Base-by-base conservation (phyloP, 2,329 filamentous ascomycete species). In the Microcyclosporella mali region DNA sequence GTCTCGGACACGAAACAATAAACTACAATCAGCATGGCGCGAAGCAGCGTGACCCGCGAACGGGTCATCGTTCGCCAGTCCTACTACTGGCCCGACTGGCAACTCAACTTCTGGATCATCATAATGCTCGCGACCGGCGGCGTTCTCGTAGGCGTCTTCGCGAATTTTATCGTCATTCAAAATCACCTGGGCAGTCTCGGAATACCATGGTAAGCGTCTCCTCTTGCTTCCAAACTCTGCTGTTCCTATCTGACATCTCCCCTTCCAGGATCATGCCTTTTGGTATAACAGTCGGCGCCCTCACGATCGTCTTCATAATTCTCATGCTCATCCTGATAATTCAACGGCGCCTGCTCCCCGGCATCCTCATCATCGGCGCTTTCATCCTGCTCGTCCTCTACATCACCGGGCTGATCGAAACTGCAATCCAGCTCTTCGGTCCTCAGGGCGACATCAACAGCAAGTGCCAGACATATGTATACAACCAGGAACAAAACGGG, bases 21-120 rank as follows among this genome's bases (percentile, higher is more conserved):
- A 9, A 15, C 27, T 18, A 25, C 21, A 25, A 25, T 19, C 52
- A 55, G 40, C 36, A 61, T 62, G 58, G 59, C 57, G 19, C 57
- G 58, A 43, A 56, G 50, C 47, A 51, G 47, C 45, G 47, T 53
- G 18, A 50, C 49, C 41, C 55, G 56, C n/a, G 50, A 55, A 32
- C 52, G 59, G 34, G 64, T 70, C 15, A 63, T 72, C 35, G 67
- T 72, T 29, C 66, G 69, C 21, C 63, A 72, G 51, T 70, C 72
- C 55, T 82, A 81, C 66, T 75, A 73, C 66, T 83, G 79, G 79
- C 79, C 79, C 2, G 78, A 82, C 61, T 67, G 76, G 37, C 78
- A 81, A 56, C 70, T 83, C 51, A 81, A 82, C 56, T 63, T 80
- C 56, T 83, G 79, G 79, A 74, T 78, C 40, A 73, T 82, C 53